Conservation (phyloP, 257 asterid genomes). For the Nicotiana attenuata region DNA sequence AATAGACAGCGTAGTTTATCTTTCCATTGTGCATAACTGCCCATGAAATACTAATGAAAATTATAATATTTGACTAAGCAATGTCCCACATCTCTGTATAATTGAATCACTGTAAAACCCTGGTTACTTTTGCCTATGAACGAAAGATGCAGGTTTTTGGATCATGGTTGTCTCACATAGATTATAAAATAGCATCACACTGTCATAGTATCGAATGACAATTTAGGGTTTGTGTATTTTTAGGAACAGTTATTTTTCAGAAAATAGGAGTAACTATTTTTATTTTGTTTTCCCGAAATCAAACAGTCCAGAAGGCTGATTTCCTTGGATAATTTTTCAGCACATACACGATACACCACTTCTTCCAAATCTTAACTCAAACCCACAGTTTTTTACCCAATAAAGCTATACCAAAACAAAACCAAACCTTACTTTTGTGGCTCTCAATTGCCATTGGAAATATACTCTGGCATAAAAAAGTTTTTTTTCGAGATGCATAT, state of each 20-base stretch:
- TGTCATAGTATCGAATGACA: not conserved
- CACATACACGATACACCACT: not conserved
- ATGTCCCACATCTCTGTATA: not conserved
- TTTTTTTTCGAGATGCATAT: not conserved
- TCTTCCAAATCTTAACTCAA: not conserved
- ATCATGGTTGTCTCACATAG: not conserved
- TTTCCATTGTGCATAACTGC: not conserved
- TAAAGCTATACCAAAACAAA: not conserved
- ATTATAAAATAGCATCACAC: not conserved
- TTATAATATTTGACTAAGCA: not conserved
- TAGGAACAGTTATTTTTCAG: not conserved
- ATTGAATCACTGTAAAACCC: not conserved
- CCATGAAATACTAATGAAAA: not conserved
- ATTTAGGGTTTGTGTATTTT: not conserved
- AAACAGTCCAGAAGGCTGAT: not conserved
- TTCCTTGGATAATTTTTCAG: not conserved
- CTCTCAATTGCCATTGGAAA: not conserved
- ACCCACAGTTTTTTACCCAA: not conserved
- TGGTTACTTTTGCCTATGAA: not conserved
- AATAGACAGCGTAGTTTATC: too few species aligned
- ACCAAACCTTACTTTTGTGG: not conserved
- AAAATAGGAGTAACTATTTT: not conserved
- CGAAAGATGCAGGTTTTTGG: not conserved
- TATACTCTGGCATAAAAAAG: not conserved
- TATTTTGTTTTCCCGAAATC: not conserved